These are phyloP conservation scores for Sugiyamaella qingdaonensis DNA, from an alignment of 805 yeast genomes.

Conservation along the genomic window DNA sequence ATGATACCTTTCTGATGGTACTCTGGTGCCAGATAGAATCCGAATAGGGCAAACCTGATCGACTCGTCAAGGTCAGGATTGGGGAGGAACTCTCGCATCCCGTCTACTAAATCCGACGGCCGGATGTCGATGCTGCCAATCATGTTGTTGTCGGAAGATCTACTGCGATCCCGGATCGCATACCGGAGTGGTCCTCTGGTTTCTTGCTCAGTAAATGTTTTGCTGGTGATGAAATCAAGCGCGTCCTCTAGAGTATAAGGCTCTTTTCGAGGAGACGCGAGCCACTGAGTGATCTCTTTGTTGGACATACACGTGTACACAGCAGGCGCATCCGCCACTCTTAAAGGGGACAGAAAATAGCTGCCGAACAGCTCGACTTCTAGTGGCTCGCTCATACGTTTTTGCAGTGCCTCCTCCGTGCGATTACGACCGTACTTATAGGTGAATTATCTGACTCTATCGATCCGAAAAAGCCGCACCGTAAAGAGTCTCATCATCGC, in stretches of 20 bases:
- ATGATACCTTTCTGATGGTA: conserved; percentile 20
- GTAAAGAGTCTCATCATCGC: too few species aligned
- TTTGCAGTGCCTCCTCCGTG: too few species aligned
- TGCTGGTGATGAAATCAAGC: conserved; percentile 1
- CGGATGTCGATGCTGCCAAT: conserved; percentile 17
- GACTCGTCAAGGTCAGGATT: not conserved
- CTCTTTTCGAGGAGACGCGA: conserved; percentile 14
- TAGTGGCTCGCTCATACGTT: not conserved
- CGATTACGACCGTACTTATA: too few species aligned
- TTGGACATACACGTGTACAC: conserved; percentile 12
- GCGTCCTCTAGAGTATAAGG: conserved; percentile 18
- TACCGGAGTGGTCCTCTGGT: not conserved
- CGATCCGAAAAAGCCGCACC: too few species aligned
- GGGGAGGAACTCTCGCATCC: not conserved
- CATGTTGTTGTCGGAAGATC: not conserved
- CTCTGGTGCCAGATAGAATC: conserved; percentile 21
- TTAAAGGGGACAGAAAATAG: conserved; percentile 11
- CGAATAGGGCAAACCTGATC: conserved; percentile 12
- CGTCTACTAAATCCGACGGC: conserved; percentile 1
- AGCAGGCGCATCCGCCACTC: conserved; percentile 6
- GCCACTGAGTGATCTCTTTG: conserved; percentile 10
- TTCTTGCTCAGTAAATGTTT: not conserved
- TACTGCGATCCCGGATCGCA: conserved; percentile 17
- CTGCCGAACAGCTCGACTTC: conserved; percentile 6
- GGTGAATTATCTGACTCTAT: too few species aligned